Base-by-base conservation (phyloP, 805 yeast species). In the Nakazawaea sp. region DNA sequence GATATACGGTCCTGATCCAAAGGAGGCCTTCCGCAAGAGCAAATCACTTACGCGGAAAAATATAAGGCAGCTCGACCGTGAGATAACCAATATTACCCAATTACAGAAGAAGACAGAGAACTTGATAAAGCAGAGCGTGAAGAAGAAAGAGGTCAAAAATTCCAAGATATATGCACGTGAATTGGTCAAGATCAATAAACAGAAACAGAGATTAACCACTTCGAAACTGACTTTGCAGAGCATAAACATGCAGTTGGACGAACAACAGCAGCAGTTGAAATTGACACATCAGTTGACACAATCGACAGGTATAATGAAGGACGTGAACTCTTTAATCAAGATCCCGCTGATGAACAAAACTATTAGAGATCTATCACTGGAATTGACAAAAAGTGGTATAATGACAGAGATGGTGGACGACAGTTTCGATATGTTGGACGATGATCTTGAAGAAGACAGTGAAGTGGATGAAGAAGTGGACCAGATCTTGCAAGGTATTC, bases 341-440 rank as follows among this genome's bases (percentile, higher is more conserved):
- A 54, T 92, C 36, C 97, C 97, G 0, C 88, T 82, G 46, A 60
- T 92, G 36, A 77, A 78, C 48, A 77, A 74, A 9, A 80, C 95
- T 0, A 87, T 90, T 84, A 81, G 81, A 51, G 94, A 82, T 48
- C 62, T 92, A 40, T 84, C 90, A 42, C 80, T 74, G 51, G 99
- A 92, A 59, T 68, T 90, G 49, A 78, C 84, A 75, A 83, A 81
- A 57, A 75, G 84, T 10, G 92, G 92, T 0, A 73, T 92, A 31
- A 87, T 92, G 37, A 86, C 85, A 47, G 98, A 92, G 54, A 92
- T 92, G 97, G 80, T 89, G 54, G 87, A 84, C 40, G 99, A 92
- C 53, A 78, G 85, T 44, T 66, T 90, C 42, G 97, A 89, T 43
- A 59, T 67, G 34, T 60, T 75, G 41, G 79, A 72, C 16, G 86